phyloP scores from a whole-genome alignment of 306 rosid genomes.

The Trichosanthes cucumerina region DNA sequence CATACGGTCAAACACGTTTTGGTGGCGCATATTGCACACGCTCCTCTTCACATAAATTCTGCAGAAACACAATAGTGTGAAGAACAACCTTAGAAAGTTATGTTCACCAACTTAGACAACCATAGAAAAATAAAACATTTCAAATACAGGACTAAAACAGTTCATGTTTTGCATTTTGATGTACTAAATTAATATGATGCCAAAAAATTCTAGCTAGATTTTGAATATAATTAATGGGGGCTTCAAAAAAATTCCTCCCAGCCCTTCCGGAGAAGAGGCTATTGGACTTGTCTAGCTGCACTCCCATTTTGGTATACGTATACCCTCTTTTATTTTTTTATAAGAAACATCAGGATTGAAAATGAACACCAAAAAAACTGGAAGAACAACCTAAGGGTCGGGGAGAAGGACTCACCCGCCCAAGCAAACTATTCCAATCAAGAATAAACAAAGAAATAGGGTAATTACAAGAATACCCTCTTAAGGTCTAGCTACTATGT shows the following conservation, averaged over 20 bases:
- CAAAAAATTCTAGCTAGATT: not conserved
- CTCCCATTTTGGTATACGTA: not conserved
- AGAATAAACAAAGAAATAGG: too few species aligned
- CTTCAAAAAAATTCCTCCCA: not conserved
- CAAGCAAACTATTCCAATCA: too few species aligned
- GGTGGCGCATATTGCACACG: conserved; percentile 74
- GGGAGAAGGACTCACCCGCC: too few species aligned
- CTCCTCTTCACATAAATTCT: conserved; percentile 65
- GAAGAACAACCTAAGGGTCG: too few species aligned
- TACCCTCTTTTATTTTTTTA: too few species aligned
- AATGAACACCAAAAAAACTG: too few species aligned
- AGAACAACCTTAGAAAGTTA: not conserved
- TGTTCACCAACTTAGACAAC: not conserved
- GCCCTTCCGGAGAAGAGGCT: not conserved
- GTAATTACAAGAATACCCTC: too few species aligned
- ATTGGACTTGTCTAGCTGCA: not conserved
- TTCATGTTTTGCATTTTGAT: not conserved
- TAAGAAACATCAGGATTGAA: too few species aligned
- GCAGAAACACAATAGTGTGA: conserved; percentile 17
- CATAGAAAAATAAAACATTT: not conserved
- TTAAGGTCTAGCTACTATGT: too few species aligned
- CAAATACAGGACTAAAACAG: not conserved
- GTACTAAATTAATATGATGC: too few species aligned
- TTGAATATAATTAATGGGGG: too few species aligned
- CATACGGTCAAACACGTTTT: conserved; percentile 32